Base-by-base conservation (phyloP, 129 eudicot genomes). In the Gnaphalium uliginosum region DNA sequence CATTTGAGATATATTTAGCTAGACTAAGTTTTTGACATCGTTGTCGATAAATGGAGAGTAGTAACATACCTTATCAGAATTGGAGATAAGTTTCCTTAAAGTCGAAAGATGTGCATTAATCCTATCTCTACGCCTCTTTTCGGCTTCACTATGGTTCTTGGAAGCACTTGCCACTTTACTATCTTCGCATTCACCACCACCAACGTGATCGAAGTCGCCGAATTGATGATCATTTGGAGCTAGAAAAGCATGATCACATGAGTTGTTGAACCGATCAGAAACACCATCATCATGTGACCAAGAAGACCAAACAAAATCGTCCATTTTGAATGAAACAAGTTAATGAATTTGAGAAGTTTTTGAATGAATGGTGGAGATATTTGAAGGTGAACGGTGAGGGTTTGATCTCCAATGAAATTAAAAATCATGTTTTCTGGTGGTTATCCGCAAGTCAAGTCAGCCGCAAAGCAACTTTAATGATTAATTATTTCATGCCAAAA, bases 131-230 rank as follows among this genome's bases (percentile, higher is more conserved):
- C 99, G 93, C 32, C 97, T 75, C 76, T 95, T 95, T 78, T 95
- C 99, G 2, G 99, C 97, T 76, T 89, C 96, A 57, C 97, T 85
- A 67, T 95, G 99, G 88, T 91, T 91, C 77, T 86, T 84, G 64
- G 99, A 89, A 79, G 89, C 88, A 71, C 82, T 64, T 39, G 18
- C 61, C n/a, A 79, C 86, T 22, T 83, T 69, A 19, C 51, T 48
- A 56, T 73, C 84, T 22, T 71, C 84, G 15, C 64, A 60, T 62
- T 73, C 81, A 58, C 83, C 76, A 54, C 84, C 66, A 67, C 8
- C 27, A 66, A 46, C 30, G 7, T 66, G 59, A 73, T 73, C 61
- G n/a, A 59, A 66, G 39, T 26, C 83, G 46, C 19, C 43, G 21
- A 26, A 24, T 69, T 83, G 76, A 83, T 46, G 22, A 65, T 24